phyloP scores from a whole-genome alignment of 306 rosid genomes.

The Hippophae tibetana region DNA sequence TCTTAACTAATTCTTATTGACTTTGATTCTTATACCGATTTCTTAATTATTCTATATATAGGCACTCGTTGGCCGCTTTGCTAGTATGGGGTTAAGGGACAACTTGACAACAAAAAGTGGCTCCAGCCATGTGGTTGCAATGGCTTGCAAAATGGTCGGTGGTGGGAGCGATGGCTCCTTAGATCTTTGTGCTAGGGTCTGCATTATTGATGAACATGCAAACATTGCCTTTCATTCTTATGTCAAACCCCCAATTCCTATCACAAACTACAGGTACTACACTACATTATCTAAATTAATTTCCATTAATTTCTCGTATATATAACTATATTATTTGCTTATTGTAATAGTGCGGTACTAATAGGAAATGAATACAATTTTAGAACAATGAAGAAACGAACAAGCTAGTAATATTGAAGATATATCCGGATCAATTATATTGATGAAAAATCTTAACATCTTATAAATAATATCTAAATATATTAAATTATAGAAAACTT shows the following conservation, averaged over 20 bases:
- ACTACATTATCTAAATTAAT: too few species aligned
- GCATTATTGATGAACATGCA: conserved; percentile 69
- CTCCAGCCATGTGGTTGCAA: conserved; percentile 53
- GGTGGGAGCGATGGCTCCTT: conserved; percentile 87
- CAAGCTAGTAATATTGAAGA: too few species aligned
- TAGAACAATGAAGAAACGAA: too few species aligned
- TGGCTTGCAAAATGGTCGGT: conserved; percentile 93
- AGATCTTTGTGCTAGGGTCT: conserved; percentile 76
- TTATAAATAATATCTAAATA: too few species aligned
- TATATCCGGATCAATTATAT: too few species aligned
- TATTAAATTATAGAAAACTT: too few species aligned
- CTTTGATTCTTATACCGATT: not conserved
- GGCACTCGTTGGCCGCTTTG: conserved; percentile 59
- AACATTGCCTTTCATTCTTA: conserved; percentile 69
- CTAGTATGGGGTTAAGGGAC: conserved; percentile 68
- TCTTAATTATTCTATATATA: conserved; percentile 3
- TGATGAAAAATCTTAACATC: too few species aligned
- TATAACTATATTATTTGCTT: too few species aligned
- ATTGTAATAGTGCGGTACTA: too few species aligned
- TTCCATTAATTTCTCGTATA: too few species aligned
- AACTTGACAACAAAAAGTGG: conserved; percentile 44
- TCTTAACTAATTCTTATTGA: not conserved
- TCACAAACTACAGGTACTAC: conserved; percentile 52
- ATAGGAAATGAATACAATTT: too few species aligned
- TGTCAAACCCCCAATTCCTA: conserved; percentile 65